These are phyloP conservation scores for Trichosporon ovoides DNA, from an alignment of 1,284 basidiomycete species.

Conservation along the genomic window DNA sequence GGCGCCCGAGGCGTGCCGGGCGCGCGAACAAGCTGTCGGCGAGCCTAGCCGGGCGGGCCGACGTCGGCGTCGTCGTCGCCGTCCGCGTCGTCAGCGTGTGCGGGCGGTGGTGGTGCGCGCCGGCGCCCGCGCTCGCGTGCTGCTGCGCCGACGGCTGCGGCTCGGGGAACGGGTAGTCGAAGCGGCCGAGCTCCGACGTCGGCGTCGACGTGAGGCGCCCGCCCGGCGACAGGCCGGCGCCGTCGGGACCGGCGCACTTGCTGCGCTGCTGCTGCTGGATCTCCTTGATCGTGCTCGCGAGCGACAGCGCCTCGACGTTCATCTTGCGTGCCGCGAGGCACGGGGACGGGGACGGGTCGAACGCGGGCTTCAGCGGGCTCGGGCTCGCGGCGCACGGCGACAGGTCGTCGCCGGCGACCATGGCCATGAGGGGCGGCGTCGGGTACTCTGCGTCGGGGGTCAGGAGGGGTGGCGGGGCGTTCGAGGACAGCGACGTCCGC, in stretches of 20 bases:
- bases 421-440: background rate
- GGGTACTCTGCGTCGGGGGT: background rate
- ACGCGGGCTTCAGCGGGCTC: background rate
- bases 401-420: background rate
- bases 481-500: background rate
- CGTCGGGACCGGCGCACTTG: background rate
- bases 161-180: conserved; percentile 31
- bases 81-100: background rate
- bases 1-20: conserved; percentile 1
- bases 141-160: no score
- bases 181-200: conserved; percentile 31
- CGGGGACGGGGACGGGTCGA: background rate
- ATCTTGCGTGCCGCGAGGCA: background rate
- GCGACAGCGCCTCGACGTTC: background rate
- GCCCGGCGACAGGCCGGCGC: background rate
- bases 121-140: no score
- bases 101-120: background rate
- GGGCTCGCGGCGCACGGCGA: background rate
- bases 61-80: background rate
- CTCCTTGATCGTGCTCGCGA: conserved; percentile 1
- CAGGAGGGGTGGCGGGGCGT: background rate
- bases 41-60: background rate
- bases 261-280: background rate
- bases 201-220: conserved; percentile 22
- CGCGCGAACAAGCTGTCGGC: conserved; percentile 1